Base-by-base conservation (phyloP, 2,329 filamentous ascomycete species). In the Neophaeococcomyces aloes region DNA sequence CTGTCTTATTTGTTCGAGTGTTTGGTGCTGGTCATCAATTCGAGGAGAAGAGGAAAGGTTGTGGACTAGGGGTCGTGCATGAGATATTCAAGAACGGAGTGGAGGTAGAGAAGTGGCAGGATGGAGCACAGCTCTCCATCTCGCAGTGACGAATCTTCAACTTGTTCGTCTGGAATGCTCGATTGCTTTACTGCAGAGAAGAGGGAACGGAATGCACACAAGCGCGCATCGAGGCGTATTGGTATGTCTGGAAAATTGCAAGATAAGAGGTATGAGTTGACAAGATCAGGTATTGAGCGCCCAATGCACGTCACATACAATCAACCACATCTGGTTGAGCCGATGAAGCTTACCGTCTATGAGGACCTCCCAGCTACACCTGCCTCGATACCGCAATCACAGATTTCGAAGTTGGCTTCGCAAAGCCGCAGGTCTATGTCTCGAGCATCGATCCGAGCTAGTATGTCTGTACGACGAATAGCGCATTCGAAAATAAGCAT, bases 301-400 rank as follows among this genome's bases (percentile, higher is more conserved):
- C 61, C 66, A 46, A 66, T 68, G 64, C 55, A 59, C 53, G 56
- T 69, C 56, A 66, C 61, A 54, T 50, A 54, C 39, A 59, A 62
- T 42, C 67, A 70, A 52, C 68, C 68, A 47, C 62, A 64, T 52
- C 61, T 67, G 32, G 61, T 69, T 35, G 61, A 65, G 19, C 66
- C 67, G 5, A 69, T 68, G 65, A 66, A 64, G 52, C 56, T 68
- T 48, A 58, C 57, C 31, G 57, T 66, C 41, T 64, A 65, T 48
- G 61, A 67, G 53, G 58, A 64, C 41, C 56, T 65, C 17, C 64
- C 65, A 13, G 58, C 57, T 27, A 55, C 48, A 29, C 60, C 60
- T 30, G 53, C 49, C 39, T 46, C 58, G 6, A 52, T 55, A 35
- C 54, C 58, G 13, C 51, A 60, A n/a, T 60, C 59, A 19, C 61